phyloP scores from a whole-genome alignment of 257 asterid genomes.

The Solanum phureja region DNA sequence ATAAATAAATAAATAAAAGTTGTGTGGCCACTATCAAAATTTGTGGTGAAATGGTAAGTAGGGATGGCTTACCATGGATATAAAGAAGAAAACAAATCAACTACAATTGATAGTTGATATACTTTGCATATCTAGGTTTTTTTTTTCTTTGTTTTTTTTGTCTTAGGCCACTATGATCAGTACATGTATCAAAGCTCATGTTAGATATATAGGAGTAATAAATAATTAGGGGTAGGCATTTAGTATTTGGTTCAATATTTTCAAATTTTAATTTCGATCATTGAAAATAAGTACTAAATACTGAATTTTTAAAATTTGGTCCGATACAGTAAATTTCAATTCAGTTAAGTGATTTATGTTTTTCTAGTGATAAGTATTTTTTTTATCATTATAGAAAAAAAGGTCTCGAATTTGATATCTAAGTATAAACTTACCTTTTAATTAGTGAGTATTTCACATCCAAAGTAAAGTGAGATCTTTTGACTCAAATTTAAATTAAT shows the following conservation, averaged over 20 bases:
- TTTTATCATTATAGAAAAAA: background rate
- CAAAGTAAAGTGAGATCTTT: background rate
- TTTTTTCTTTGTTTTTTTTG: too few relatives aligned
- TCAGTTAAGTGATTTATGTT: background rate
- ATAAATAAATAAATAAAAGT: background rate
- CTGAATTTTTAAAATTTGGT: fast-evolving
- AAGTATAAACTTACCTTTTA: background rate
- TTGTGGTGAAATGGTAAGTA: background rate
- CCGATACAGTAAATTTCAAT: too few relatives aligned
- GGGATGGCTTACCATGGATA: background rate
- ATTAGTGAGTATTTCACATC: background rate
- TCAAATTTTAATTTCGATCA: background rate
- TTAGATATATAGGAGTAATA: background rate
- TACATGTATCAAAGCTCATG: background rate
- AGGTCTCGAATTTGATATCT: background rate
- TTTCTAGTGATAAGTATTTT: background rate
- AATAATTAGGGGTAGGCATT: background rate
- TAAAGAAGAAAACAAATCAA: background rate
- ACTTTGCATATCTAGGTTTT: background rate
- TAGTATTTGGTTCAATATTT: background rate
- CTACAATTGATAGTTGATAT: background rate
- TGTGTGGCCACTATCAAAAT: background rate
- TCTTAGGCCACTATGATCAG: background rate
- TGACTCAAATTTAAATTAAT: background rate
- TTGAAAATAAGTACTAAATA: background rate